Base-by-base conservation (phyloP, 139 green algal species). In the Chlamydomonas sphaeroides region DNA sequence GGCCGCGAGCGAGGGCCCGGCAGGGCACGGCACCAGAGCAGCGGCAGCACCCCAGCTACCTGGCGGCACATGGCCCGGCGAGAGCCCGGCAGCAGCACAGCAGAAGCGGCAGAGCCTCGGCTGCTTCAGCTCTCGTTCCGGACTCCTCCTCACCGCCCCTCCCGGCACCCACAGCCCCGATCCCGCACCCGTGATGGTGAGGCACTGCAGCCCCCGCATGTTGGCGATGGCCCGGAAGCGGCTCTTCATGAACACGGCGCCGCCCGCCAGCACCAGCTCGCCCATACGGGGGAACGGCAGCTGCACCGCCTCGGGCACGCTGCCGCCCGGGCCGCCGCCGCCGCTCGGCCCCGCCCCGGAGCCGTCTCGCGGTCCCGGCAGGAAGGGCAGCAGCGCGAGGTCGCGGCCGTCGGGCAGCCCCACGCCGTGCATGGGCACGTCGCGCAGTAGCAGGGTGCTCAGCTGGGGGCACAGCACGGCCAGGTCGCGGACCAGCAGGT, bases 401-500 rank as follows among this genome's bases (percentile, higher is more conserved):
- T 79, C 72, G 1, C 56, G 56, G 18, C 57, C 72, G 35, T 79
- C 72, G n/a, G 72, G 72, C 5, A 81, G n/a, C 5, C 74, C 74
- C 33, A 48, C n/a, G n/a, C 74, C 74, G 74, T 81, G 74, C 17
- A 81, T 17, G 6, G 42, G 41, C 7, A 81, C 61, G 30, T 26
- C 62, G 18, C 6, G 23, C n/a, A 72, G 41, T 6, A 48, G 28
- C 26, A 81, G 41, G 30, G 14, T 30, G 23, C 8, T 21, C 53
- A 81, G 74, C 61, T 41, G 45, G 56, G 74, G 74, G 33, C n/a
- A 35, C 17, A 72, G 41, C 65, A 81, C 61, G 41, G 74, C 74
- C 25, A 81, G 74, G 59, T 81, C 74, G 4, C 74, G 74, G 26
- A 81, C 17, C 23, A 81, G 74, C 74, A 81, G 39, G 59, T 81